Percentiles rank a stretch among this genome's conserved stretches.
Evolutionary conservation across 2,329 filamentous ascomycete species (phyloP).

Genomic region (Kalmusia sp.): DNA sequence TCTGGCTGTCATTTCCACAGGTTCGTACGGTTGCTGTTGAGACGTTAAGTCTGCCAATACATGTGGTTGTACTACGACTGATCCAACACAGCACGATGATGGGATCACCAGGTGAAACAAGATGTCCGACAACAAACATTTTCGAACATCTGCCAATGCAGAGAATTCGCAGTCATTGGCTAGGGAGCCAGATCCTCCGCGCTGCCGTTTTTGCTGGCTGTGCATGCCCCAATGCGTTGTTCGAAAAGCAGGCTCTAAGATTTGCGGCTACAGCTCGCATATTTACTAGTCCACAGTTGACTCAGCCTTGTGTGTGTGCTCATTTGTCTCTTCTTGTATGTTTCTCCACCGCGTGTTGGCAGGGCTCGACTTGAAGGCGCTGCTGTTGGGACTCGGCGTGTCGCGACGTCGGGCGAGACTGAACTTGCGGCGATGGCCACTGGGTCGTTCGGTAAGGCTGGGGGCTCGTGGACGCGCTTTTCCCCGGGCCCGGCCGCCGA

Average conservation of each 20-base stretch:
- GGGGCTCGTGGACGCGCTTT: conserved; percentile 67
- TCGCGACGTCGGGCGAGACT: conserved; percentile 47
- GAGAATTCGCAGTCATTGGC: neutral
- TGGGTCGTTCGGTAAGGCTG: conserved; percentile 65
- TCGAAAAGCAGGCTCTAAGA: neutral
- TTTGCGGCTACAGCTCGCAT: neutral
- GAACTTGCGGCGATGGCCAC: conserved; percentile 55
- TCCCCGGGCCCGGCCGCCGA: conserved; percentile 68
- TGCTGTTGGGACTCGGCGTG: conserved; percentile 27
- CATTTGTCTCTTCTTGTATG: conserved; percentile 27
- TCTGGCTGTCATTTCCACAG: neutral
- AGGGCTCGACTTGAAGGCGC: conserved; percentile 21
- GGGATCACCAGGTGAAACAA: no score
- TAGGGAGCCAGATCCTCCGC: neutral
- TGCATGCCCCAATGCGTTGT: neutral
- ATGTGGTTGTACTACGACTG: neutral
- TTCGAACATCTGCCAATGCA: neutral
- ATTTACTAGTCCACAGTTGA: neutral
- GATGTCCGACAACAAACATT: neutral
- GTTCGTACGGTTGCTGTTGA: neutral
- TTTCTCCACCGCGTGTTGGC: conserved; percentile 36
- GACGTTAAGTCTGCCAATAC: neutral
- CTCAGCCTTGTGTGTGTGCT: neutral
- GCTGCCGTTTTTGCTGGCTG: neutral
- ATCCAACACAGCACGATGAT: neutral